These are phyloP conservation scores for Neostapfia colusana DNA, from an alignment of 176 grass and related monocot genomes.

Conservation along the genomic window DNA sequence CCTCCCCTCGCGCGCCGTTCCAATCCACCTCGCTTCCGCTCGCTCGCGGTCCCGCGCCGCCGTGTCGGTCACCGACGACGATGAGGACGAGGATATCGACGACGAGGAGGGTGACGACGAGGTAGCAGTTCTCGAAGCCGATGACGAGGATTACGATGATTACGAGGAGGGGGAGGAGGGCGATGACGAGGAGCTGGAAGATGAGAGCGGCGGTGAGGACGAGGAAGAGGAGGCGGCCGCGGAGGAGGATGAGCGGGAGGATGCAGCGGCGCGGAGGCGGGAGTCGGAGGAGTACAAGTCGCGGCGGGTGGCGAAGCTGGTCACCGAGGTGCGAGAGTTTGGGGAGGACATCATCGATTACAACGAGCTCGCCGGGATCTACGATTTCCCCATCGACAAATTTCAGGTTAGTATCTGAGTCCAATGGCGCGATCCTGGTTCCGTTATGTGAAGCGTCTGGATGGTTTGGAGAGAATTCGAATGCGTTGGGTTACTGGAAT, in stretches of 20 bases:
- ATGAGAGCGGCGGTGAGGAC: conserved; percentile 51
- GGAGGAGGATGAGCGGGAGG: conserved; percentile 30
- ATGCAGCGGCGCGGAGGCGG: conserved; percentile 27
- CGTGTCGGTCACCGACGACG: conserved; percentile 49
- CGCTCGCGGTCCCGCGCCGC: conserved; percentile 46
- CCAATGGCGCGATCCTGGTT: not conserved
- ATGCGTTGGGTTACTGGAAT: not conserved
- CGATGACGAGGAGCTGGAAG: conserved; percentile 38
- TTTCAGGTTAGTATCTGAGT: conserved; percentile 63
- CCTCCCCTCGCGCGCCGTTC: not conserved
- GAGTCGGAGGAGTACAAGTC: conserved; percentile 70
- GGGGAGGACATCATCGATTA: conserved; percentile 80
- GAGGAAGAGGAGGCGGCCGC: conserved; percentile 14
- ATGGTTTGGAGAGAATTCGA: not conserved
- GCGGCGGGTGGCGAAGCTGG: conserved; percentile 57
- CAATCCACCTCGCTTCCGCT: conserved; percentile 29
- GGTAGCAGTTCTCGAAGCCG: conserved; percentile 34
- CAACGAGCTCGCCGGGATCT: conserved; percentile 78
- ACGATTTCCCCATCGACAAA: conserved; percentile 85
- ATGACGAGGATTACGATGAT: conserved; percentile 47
- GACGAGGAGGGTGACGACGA: conserved; percentile 55
- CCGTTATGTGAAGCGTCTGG: not conserved
- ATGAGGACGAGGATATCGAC: conserved; percentile 53
- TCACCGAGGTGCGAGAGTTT: conserved; percentile 76
- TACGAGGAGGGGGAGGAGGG: conserved; percentile 47